Evolutionary conservation across 169 alveolate species (phyloP).

Genomic region (Plasmodium adleri): DNA sequence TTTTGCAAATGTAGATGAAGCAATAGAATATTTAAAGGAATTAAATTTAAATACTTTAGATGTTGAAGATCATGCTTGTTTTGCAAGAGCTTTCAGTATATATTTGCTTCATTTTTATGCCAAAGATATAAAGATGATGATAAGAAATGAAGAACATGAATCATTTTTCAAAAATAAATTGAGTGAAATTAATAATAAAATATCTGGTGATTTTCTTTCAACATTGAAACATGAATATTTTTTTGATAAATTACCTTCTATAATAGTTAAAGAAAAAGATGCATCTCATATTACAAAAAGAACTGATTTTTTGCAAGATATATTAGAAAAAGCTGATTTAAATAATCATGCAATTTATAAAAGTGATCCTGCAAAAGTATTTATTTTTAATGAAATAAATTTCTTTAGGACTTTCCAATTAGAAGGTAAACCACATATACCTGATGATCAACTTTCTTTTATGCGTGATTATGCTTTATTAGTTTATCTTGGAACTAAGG

Average conservation of each 20-base stretch:
- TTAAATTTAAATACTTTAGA: slow-evolving; percentile 24
- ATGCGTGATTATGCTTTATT: no score
- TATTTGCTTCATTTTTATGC: slow-evolving; percentile 39
- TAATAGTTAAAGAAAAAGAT: slow-evolving; percentile 13
- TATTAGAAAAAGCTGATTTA: not conserved
- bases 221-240: not conserved
- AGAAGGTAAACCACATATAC: no score
- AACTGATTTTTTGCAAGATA: not conserved
- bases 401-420: not conserved
- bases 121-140: slow-evolving; percentile 1
- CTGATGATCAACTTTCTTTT: no score
- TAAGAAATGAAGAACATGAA: slow-evolving; percentile 3
- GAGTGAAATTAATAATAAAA: not conserved
- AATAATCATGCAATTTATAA: slow-evolving; percentile 9
- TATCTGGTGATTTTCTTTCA: slow-evolving; percentile 12
- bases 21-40: slow-evolving; percentile 14
- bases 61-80: slow-evolving; percentile 14
- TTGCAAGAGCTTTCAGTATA: slow-evolving; percentile 34
- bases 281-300: slow-evolving; percentile 2
- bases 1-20: slow-evolving; percentile 10
- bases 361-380: not conserved
- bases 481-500: no score
- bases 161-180: slow-evolving; percentile 8
- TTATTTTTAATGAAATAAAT: not conserved
- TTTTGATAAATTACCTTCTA: not conserved